Base-by-base conservation (phyloP, 1,284 basidiomycete species). In the Austroboletus niveus region DNA sequence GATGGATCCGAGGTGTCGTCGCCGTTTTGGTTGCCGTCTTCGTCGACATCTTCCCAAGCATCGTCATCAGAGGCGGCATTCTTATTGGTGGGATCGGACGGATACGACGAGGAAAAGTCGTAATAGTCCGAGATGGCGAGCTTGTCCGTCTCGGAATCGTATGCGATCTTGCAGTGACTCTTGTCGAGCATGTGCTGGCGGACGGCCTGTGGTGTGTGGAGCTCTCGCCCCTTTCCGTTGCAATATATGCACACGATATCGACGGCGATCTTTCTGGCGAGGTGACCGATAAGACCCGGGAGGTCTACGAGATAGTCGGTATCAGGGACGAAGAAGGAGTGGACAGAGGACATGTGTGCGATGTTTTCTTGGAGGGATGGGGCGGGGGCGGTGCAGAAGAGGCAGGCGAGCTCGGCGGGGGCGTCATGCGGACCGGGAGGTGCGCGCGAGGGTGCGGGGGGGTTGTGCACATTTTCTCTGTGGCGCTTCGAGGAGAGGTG, bases 301-400 rank as follows among this genome's bases (percentile, higher is more conserved):
- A 90, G 70, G 70, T 99, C 93, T 59, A 89, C 75, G 55, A 99
- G 83, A 69, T 92, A 96, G 42, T 98, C 92, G 38, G 84, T 84
- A 59, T 99, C 96, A 42, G 97, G 97, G 54, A 99, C 79, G 77
- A 97, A 98, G 80, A 99, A 99, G 27, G 94, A 94, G 72, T 99
- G 97, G 0, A 71, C 71, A 41, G 72, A 69, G 32, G 87, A 83
- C 97, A 99, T 99, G 76, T 99, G 97, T 1, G 78, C 73, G 20
- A 97, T 77, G 60, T 89, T 94, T 8, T 77, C 79, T 7, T 84
- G 77, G 32, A 94, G 70, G 2, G 82, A 75, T 0, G 75, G 35
- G 10, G 81, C 78, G 12, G 73, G 61, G 40, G 74, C 62, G 12
- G 81, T 56, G 73, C 97, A 99, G 77, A 99, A 99, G 47, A 99